Conservation (phyloP, 2,329 filamentous ascomycete species). For the Apiospora sp. region DNA sequence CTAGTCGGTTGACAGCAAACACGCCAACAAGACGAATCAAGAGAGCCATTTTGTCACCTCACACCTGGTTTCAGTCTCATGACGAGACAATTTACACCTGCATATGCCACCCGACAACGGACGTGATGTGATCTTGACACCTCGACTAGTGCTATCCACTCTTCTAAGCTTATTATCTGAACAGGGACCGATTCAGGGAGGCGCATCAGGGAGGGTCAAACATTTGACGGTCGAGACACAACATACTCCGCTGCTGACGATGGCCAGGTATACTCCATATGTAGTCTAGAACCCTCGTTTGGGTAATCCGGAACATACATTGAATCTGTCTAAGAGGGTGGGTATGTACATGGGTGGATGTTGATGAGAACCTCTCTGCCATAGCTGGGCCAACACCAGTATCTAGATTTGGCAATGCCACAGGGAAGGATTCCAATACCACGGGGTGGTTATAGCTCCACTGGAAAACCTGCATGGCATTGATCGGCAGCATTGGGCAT, state of each 20-base stretch:
- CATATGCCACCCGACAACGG: not conserved
- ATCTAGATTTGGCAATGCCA: not conserved
- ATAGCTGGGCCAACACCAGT: not conserved
- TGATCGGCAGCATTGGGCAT: not conserved
- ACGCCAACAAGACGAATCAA: not conserved
- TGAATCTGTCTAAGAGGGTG: not conserved
- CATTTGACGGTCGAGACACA: constrained; percentile 3
- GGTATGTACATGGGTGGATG: not conserved
- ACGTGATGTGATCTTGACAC: not conserved
- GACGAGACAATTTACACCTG: constrained; percentile 7
- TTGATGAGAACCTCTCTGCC: not conserved
- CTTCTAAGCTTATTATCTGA: not conserved
- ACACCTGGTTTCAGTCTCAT: not conserved
- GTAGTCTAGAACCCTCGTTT: not conserved
- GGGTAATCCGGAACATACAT: constrained; percentile 3
- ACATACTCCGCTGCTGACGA: not conserved
- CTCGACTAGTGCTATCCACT: not conserved
- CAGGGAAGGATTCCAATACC: not conserved
- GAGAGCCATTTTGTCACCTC: not conserved
- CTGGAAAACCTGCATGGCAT: not conserved
- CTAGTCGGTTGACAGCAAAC: not conserved
- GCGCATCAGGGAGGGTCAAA: constrained; percentile 3
- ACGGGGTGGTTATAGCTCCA: not conserved
- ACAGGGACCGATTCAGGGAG: not conserved
- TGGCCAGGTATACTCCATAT: not conserved